Percentiles rank a stretch among this genome's conserved stretches.
Conservation (phyloP, 78 protist species). For the Dictyostelium brefeldianum region DNA sequence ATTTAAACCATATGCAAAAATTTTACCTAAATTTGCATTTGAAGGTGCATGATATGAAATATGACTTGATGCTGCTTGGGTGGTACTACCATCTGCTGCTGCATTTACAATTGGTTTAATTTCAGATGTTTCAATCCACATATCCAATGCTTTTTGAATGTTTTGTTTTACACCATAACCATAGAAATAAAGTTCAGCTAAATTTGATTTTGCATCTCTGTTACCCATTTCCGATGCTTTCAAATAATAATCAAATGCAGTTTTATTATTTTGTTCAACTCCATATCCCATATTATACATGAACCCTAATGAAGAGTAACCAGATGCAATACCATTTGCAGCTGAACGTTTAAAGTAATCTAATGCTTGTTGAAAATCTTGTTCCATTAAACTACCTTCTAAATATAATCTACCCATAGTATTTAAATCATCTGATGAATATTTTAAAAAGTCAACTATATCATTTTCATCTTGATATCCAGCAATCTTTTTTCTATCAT, state of each 20-base stretch:
- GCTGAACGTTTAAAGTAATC: conserved; percentile 68
- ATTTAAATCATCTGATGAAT: conserved; percentile 85
- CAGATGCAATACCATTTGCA: conserved; percentile 46
- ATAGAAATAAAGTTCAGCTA: conserved; percentile 73
- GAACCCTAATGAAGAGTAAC: conserved; percentile 77
- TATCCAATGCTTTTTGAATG: conserved; percentile 31
- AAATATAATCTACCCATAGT: conserved; percentile 88
- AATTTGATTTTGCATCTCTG: conserved; percentile 43
- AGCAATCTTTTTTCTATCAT: neutral
- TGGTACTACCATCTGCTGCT: neutral
- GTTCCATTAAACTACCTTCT: conserved; percentile 75
- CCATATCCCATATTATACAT: conserved; percentile 85
- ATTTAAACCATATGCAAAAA: conserved; percentile 8
- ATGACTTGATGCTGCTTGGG: neutral
- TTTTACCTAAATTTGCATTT: conserved; percentile 80
- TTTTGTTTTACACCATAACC: conserved; percentile 72
- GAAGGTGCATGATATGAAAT: neutral
- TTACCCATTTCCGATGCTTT: conserved; percentile 78
- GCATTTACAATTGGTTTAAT: conserved; percentile 56
- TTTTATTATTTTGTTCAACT: conserved; percentile 65
- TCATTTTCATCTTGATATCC: conserved; percentile 24
- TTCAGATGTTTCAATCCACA: conserved; percentile 36
- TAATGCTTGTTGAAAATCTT: conserved; percentile 75
- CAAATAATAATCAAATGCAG: conserved; percentile 65
- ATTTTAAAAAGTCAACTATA: conserved; percentile 85